phyloP scores from a whole-genome alignment of 306 rosid genomes.

The Vigna unguiculata region DNA sequence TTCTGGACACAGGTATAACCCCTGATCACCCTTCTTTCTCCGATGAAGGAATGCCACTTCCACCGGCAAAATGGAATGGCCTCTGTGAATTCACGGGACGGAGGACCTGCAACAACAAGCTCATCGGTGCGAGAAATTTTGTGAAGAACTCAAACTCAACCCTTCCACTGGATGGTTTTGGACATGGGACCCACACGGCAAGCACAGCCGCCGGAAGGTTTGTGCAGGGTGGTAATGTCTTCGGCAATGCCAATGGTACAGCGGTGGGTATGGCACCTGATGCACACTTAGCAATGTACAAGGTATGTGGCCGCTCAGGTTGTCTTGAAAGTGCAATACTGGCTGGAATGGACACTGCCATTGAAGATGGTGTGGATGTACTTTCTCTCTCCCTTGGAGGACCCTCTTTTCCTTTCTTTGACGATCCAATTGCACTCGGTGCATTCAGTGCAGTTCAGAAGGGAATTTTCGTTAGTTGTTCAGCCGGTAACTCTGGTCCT shows the following conservation, averaged over 20 bases:
- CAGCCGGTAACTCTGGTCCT: conserved; percentile 74
- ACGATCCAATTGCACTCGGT: conserved; percentile 59
- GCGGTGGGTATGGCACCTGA: conserved; percentile 76
- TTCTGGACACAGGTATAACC: conserved; percentile 66
- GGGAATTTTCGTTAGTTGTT: conserved; percentile 73
- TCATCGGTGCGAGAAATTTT: conserved; percentile 71
- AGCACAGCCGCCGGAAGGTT: conserved; percentile 64
- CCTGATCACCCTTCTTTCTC: conserved; percentile 69
- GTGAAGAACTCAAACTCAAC: background rate
- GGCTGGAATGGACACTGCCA: conserved; percentile 56
- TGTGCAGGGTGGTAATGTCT: conserved; percentile 51
- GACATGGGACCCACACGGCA: conserved; percentile 84
- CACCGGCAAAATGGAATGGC: conserved; percentile 80
- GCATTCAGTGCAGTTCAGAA: conserved; percentile 65
- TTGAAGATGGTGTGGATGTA: conserved; percentile 68
- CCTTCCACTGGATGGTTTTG: conserved; percentile 57
- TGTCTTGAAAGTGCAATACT: conserved; percentile 51
- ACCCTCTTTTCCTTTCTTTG: conserved; percentile 40
- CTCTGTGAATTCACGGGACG: conserved; percentile 59
- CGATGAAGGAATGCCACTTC: conserved; percentile 54
- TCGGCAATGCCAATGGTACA: conserved; percentile 67
- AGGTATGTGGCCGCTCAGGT: conserved; percentile 25
- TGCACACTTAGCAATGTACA: conserved; percentile 70
- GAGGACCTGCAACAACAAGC: conserved; percentile 65
- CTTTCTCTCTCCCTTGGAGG: conserved; percentile 73